Evolutionary conservation across 2,329 filamentous ascomycete genomes (phyloP).

Genomic region (Talaromyces marneffei): DNA sequence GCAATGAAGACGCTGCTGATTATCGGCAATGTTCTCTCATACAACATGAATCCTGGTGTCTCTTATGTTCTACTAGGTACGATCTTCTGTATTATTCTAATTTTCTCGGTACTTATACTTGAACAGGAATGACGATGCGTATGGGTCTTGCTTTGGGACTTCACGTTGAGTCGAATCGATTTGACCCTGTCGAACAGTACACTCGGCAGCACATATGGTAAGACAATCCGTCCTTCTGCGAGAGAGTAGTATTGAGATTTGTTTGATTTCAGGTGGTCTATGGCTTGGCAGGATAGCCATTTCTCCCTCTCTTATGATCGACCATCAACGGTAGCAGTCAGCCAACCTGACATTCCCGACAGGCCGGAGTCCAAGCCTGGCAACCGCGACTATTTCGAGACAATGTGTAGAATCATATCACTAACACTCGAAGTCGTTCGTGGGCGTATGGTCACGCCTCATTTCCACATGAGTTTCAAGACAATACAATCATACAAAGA

Average conservation of each 20-base stretch:
- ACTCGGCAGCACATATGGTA: conserved; percentile 42
- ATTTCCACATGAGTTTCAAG: conserved; percentile 48
- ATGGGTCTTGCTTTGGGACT: conserved; percentile 57
- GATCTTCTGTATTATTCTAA: conserved; percentile 11
- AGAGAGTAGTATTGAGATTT: neutral
- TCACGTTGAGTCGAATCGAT: conserved; percentile 53
- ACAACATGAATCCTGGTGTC: conserved; percentile 61
- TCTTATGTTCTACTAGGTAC: conserved; percentile 55
- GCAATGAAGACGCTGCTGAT: conserved; percentile 58
- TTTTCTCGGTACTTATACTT: conserved; percentile 4
- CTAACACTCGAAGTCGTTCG: conserved; percentile 54
- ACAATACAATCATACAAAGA: conserved; percentile 54
- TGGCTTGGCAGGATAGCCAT: conserved; percentile 60
- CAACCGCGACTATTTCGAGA: conserved; percentile 52
- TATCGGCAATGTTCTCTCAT: conserved; percentile 57
- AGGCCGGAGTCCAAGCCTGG: conserved; percentile 44
- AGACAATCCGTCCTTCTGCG: conserved; percentile 6
- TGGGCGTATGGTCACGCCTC: conserved; percentile 50
- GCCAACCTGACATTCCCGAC: conserved; percentile 48
- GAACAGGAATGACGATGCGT: conserved; percentile 51
- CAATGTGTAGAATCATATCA: conserved; percentile 51
- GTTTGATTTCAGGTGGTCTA: conserved; percentile 47
- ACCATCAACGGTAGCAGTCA: conserved; percentile 50
- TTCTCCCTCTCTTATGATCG: conserved; percentile 60
- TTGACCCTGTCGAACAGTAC: conserved; percentile 45